Conservation (phyloP, 73 alveolate species). For the Paramecium biaurelia region DNA sequence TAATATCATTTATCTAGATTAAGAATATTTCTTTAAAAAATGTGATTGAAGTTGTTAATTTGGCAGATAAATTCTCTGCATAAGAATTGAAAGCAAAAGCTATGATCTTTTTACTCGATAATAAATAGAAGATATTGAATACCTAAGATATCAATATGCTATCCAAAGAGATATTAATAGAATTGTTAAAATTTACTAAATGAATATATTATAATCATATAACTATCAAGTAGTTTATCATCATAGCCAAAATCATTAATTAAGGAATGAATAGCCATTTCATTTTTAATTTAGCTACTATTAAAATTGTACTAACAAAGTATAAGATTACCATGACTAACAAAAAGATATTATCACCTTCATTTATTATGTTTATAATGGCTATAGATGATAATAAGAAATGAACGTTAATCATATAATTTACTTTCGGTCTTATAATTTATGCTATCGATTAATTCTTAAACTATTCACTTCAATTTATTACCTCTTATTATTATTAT, state of each 20-base stretch:
- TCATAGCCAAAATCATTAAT: background rate
- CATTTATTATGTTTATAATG: background rate
- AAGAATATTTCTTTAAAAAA: constrained; percentile 68
- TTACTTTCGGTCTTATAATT: background rate
- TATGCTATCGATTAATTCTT: constrained; percentile 28
- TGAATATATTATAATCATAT: constrained; percentile 31
- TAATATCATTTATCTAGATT: background rate
- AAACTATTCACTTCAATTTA: background rate
- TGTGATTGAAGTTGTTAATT: constrained; percentile 70
- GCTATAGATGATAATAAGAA: background rate
- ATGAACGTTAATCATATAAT: background rate
- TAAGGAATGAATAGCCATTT: background rate
- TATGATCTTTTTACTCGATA: constrained; percentile 64
- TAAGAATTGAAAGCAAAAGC: constrained; percentile 69
- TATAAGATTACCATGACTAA: background rate
- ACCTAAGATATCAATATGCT: constrained; percentile 18
- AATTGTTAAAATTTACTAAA: constrained; percentile 43
- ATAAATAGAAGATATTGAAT: background rate
- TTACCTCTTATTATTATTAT: background rate
- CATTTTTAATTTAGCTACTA: background rate
- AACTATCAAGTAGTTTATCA: constrained; percentile 33
- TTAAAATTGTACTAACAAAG: background rate
- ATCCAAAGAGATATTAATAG: constrained; percentile 29
- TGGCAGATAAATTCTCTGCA: constrained; percentile 73
- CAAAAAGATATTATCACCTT: background rate